Percentiles rank a stretch among this genome's conserved stretches.
Evolutionary conservation across 352 stramenopile species (phyloP).

Genomic region (Phytophthora ohioensis): DNA sequence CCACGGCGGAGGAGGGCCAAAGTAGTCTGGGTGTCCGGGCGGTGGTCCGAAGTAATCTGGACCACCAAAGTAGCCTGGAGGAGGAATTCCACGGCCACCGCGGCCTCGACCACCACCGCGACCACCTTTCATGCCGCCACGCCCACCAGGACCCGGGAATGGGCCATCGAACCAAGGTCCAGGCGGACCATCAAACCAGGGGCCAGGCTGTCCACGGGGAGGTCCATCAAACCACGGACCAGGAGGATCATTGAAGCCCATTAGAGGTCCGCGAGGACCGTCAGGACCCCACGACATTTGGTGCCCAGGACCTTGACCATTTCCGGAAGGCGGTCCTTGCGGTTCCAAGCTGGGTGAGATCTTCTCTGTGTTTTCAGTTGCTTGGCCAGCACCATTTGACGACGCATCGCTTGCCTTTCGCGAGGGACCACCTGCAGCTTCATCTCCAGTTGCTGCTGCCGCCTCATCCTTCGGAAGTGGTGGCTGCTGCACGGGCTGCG

Average conservation of each 20-base stretch:
- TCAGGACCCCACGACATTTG: constrained; percentile 44
- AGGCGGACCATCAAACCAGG: constrained; percentile 79
- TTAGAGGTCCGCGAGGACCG: constrained; percentile 52
- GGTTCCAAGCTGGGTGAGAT: constrained; percentile 25
- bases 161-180: constrained; percentile 85
- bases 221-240: constrained; percentile 81
- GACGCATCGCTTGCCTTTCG: constrained; percentile 38
- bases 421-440: constrained; percentile 13
- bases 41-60: constrained; percentile 81
- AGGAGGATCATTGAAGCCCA: constrained; percentile 63
- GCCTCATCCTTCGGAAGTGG: constrained; percentile 50
- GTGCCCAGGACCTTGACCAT: constrained; percentile 33
- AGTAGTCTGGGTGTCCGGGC: constrained; percentile 81
- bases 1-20: constrained; percentile 71
- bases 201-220: constrained; percentile 58
- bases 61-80: constrained; percentile 75
- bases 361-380: constrained; percentile 35
- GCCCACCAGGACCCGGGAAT: constrained; percentile 59
- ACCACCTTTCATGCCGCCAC: constrained; percentile 54
- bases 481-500: constrained; percentile 43
- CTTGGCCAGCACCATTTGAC: constrained; percentile 22
- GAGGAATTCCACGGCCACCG: constrained; percentile 52
- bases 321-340: constrained; percentile 45
- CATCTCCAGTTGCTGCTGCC: constrained; percentile 6
- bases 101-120: constrained; percentile 53